A percentile compares a stretch with the other conserved stretches of the same genome.
phyloP scores from a whole-genome alignment of 768 basidiomycete species.

The Artomyces pyxidatus region DNA sequence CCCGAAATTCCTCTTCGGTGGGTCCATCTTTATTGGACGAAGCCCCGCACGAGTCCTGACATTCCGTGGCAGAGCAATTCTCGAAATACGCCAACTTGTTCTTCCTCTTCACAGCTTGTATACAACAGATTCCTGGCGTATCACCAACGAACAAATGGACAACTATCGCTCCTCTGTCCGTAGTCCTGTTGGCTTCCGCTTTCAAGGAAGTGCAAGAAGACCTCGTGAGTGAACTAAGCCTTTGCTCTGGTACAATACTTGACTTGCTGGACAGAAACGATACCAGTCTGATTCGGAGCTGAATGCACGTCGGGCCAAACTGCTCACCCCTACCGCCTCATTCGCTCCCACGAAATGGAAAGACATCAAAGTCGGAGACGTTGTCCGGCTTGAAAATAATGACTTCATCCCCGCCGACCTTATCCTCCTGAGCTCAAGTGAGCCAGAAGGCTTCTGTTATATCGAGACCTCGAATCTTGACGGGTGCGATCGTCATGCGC shows the following conservation, averaged over 20 bases:
- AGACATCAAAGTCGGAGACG: conserved; percentile 83
- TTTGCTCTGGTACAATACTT: background rate
- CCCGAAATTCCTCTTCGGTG: conserved; percentile 92
- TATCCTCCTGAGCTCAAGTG: conserved; percentile 78
- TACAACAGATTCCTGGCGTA: conserved; percentile 96
- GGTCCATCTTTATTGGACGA: conserved; percentile 4
- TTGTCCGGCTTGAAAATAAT: conserved; percentile 84
- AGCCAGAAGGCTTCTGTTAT: conserved; percentile 96
- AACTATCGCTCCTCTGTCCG: conserved; percentile 83
- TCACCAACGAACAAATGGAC: conserved; percentile 95
- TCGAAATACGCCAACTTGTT: conserved; percentile 98
- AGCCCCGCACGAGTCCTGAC: background rate
- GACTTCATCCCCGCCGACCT: conserved; percentile 96
- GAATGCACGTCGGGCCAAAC: conserved; percentile 75
- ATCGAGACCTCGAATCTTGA: conserved; percentile 98
- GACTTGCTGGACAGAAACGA: conserved; percentile 59
- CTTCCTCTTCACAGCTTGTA: conserved; percentile 95
- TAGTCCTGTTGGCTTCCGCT: conserved; percentile 88
- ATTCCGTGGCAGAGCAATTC: conserved; percentile 72
- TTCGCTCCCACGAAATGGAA: conserved; percentile 83
- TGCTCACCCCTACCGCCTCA: conserved; percentile 50
- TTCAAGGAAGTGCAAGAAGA: conserved; percentile 97
- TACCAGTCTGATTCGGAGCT: conserved; percentile 92
- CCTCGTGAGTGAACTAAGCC: conserved; percentile 43
- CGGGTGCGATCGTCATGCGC: conserved; percentile 57